Conservation (phyloP, 805 yeast genomes). For the Brettanomyces bruxellensis region DNA sequence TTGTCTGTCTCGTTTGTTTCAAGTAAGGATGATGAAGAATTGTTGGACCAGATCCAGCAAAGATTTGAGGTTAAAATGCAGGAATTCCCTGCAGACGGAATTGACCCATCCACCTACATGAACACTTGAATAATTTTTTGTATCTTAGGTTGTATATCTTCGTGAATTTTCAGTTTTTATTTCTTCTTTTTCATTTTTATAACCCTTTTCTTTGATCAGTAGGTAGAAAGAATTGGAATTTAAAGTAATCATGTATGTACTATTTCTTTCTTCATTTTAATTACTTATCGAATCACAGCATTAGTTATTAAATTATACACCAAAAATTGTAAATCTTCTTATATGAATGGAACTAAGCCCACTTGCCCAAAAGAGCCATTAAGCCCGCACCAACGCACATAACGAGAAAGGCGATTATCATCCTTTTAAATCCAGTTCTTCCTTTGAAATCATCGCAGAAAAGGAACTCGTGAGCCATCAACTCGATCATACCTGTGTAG, state of each 20-base stretch:
- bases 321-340: neutral
- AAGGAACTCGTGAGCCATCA: slow-evolving; percentile 71
- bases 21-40: slow-evolving; percentile 79
- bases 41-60: slow-evolving; percentile 86
- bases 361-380: slow-evolving; percentile 70
- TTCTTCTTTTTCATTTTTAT: neutral
- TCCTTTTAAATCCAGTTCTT: slow-evolving; percentile 39
- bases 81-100: slow-evolving; percentile 96
- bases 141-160: neutral
- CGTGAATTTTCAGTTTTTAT: neutral
- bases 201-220: no score
- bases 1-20: slow-evolving; percentile 87
- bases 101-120: slow-evolving; percentile 96
- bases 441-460: slow-evolving; percentile 57
- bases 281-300: no score
- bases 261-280: no score
- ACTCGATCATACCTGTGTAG: slow-evolving; percentile 70
- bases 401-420: slow-evolving; percentile 41
- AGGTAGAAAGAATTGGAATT: no score
- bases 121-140: slow-evolving; percentile 49
- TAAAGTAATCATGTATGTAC: neutral
- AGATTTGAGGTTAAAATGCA: slow-evolving; percentile 94
- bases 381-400: slow-evolving; percentile 63
- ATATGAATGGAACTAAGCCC: slow-evolving; percentile 39
- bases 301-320: neutral